Evolutionary conservation across 2,329 filamentous ascomycete species (phyloP), one percentile per base, ranked within the genome.

Genomic region (Hymenoscyphus scutula): DNA sequence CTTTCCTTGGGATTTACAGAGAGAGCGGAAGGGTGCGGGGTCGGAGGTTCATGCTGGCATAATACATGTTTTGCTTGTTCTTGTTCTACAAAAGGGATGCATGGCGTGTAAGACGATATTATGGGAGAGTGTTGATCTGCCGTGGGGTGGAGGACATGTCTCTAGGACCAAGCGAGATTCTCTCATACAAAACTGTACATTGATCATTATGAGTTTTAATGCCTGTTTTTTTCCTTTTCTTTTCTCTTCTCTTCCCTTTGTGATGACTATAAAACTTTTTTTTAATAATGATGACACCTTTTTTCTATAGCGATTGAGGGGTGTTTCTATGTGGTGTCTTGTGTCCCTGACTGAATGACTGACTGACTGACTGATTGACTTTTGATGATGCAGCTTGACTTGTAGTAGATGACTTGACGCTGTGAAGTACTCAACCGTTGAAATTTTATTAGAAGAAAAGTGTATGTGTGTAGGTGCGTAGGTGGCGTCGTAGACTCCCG

Each of bases 151-250:
- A 41, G 63, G 59, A 62, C 55, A 64, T 64, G 62, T 63, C 58
- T 62, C 62, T 65, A 68, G 65, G 66, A 62, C 68, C 64, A 25
- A 27, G 59, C 62, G 58, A 68, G 64, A 71, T 67, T 69, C 64
- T 34, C 32, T 34, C 64, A 65, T 67, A 66, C 41, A 13, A 67
- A 64, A 59, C 66, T 70, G 68, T 71, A 70, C 68, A 71, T 69
- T 71, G 63, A 65, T 62, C 48, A 53, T 61, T 61, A 64, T 37
- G 62, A 64, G 41, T 61, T 64, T 64, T 61, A 64, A 64, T 64
- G 62, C 41, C 55, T 34, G 5, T 34, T 34, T 41, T 30, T 13
- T 60, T 57, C 23, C 54, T 27, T 10, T 60, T 30, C 2, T n/a
- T 15, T 48, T n/a, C n/a, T n/a, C n/a, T n/a, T n/a, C n/a, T n/a